A percentile compares a stretch with the other conserved stretches of the same genome.
phyloP scores from a whole-genome alignment of 169 alveolate genomes.

The Plasmodium vivax region DNA sequence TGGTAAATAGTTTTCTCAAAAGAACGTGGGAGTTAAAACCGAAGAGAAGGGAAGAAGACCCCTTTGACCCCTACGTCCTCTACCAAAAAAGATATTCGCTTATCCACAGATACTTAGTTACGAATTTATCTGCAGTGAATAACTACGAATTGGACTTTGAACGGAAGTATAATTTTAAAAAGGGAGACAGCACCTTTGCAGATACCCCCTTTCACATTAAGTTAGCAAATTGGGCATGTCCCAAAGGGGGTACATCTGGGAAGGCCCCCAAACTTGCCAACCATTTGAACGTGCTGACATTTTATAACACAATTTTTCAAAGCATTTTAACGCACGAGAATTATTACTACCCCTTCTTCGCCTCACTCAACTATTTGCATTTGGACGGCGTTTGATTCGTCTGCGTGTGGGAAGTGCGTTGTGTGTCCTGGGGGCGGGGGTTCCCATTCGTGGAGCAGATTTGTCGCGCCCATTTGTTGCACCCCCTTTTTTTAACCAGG shows the following conservation, averaged over 20 bases:
- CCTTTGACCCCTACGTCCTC: slow-evolving; percentile 28
- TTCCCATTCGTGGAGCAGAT: background rate
- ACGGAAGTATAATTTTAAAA: slow-evolving; percentile 32
- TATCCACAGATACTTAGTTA: slow-evolving; percentile 43
- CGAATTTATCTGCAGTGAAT: slow-evolving; percentile 54
- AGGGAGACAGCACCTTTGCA: slow-evolving; percentile 5
- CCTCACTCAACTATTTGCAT: slow-evolving; percentile 32
- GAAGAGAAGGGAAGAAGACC: background rate
- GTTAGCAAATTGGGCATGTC: background rate
- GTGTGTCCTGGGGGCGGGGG: background rate
- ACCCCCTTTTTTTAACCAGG: background rate
- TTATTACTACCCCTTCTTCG: slow-evolving; percentile 64
- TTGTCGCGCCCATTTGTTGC: background rate
- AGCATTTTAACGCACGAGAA: slow-evolving; percentile 36
- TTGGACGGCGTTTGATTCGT: background rate
- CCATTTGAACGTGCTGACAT: slow-evolving; percentile 32
- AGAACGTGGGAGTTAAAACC: slow-evolving; percentile 25
- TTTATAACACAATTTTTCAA: slow-evolving; percentile 53
- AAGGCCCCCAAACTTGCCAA: background rate
- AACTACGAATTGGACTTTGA: slow-evolving; percentile 64
- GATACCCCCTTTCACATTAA: slow-evolving; percentile 56
- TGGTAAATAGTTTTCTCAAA: slow-evolving; percentile 46
- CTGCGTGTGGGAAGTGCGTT: background rate
- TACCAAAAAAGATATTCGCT: slow-evolving; percentile 52
- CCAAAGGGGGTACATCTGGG: background rate